These are phyloP conservation scores for Keqinozyma sinolaborantium DNA, from an alignment of 1,139 yeast species.

Conservation along the genomic window DNA sequence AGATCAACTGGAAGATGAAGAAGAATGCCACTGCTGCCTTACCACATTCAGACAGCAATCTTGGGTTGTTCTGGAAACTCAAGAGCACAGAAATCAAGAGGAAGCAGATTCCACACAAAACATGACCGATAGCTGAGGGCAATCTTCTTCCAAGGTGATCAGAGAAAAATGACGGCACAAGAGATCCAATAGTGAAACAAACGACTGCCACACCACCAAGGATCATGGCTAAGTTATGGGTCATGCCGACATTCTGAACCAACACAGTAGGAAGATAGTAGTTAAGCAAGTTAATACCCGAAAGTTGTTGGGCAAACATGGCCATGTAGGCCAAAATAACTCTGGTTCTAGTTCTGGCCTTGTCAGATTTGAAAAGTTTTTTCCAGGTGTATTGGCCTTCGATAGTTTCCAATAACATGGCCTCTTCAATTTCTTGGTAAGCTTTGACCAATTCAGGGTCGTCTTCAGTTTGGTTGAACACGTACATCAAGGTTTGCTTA, in stretches of 20 bases:
- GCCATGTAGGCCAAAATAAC: slow-evolving; percentile 54
- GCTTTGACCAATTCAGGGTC: slow-evolving; percentile 5
- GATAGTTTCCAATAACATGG: slow-evolving; percentile 9
- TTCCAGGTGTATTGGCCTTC: slow-evolving; percentile 13
- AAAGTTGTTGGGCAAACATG: slow-evolving; percentile 56
- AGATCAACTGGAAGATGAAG: slow-evolving; percentile 10
- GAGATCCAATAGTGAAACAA: slow-evolving; percentile 49
- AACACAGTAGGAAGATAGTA: slow-evolving; percentile 79
- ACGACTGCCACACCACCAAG: slow-evolving; percentile 61
- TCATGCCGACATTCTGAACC: slow-evolving; percentile 59
- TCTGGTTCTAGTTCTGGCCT: slow-evolving; percentile 38
- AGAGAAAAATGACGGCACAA: slow-evolving; percentile 61
- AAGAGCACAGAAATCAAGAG: slow-evolving; percentile 10
- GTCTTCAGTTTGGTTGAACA: slow-evolving; percentile 5
- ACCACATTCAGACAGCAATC: slow-evolving; percentile 3
- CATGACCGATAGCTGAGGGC: slow-evolving; percentile 50
- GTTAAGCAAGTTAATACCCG: slow-evolving; percentile 81
- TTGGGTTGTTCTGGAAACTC: slow-evolving; percentile 3
- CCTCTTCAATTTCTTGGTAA: slow-evolving; percentile 9
- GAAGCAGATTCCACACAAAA: slow-evolving; percentile 21
- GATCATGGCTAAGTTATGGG: slow-evolving; percentile 49
- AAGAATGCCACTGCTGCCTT: slow-evolving; percentile 14
- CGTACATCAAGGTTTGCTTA: slow-evolving; percentile 11
- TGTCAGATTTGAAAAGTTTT: slow-evolving; percentile 9
- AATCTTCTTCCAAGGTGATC: slow-evolving; percentile 71